Evolutionary conservation across 1,284 basidiomycete genomes (phyloP).

Genomic region (Afroboletus lepidellus): DNA sequence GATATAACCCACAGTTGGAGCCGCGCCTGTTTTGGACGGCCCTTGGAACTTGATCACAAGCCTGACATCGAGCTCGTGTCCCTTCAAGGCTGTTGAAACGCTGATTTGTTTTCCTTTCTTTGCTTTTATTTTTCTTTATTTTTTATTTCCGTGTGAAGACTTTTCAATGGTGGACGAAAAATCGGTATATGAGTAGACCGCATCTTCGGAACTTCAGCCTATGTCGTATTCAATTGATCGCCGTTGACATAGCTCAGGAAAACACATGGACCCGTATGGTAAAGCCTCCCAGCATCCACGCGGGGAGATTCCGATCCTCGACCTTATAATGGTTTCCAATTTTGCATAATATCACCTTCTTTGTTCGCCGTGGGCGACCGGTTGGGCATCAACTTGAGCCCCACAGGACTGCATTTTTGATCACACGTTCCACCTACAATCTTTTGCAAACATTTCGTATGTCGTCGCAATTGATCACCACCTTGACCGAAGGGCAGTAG

Average conservation of each 20-base stretch:
- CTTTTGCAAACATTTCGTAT: slow-evolving; percentile 22
- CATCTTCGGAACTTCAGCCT: slow-evolving; percentile 29
- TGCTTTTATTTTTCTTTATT: slow-evolving; percentile 18
- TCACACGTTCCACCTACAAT: slow-evolving; percentile 19
- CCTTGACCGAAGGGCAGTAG: slow-evolving; percentile 24
- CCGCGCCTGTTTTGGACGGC: slow-evolving; percentile 12
- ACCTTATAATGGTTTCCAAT: slow-evolving; percentile 11
- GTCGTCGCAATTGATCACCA: too few species aligned
- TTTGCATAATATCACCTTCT: slow-evolving; percentile 7
- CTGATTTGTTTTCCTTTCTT: slow-evolving; percentile 19
- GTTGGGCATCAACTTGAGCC: slow-evolving; percentile 10
- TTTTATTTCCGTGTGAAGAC: slow-evolving; percentile 20
- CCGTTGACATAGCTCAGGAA: slow-evolving; percentile 33
- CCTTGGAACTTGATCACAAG: slow-evolving; percentile 11
- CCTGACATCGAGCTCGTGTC: slow-evolving; percentile 12
- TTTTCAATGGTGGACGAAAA: slow-evolving; percentile 11
- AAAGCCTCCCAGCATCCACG: slow-evolving; percentile 25
- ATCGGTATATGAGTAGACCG: slow-evolving; percentile 13
- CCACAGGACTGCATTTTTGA: slow-evolving; percentile 21
- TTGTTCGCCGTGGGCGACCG: slow-evolving; percentile 9
- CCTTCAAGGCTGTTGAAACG: slow-evolving; percentile 1
- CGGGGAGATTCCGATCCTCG: slow-evolving; percentile 19
- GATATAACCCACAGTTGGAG: background rate
- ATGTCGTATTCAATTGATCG: slow-evolving; percentile 38
- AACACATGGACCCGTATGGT: slow-evolving; percentile 34